Conservation (phyloP, 768 basidiomycete species). For the Rickenella mellea region DNA sequence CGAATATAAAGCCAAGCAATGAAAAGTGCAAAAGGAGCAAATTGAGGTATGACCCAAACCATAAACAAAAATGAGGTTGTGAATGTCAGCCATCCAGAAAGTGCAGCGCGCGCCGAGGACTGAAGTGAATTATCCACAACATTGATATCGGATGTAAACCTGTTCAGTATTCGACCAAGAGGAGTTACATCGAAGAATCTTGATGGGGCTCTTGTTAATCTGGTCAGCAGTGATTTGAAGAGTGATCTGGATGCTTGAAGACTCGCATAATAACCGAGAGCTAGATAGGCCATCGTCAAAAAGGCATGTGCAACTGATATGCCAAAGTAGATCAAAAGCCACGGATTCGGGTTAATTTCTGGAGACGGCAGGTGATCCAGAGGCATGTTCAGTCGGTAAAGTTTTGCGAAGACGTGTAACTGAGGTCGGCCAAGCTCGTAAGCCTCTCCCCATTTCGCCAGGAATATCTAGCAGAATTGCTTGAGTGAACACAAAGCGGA, state of each 20-base stretch:
- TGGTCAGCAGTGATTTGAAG: constrained; percentile 42
- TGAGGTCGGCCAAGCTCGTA: constrained; percentile 30
- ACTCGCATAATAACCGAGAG: constrained; percentile 59
- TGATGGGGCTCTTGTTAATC: constrained; percentile 52
- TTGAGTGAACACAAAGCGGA: background rate
- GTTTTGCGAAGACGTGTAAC: constrained; percentile 7
- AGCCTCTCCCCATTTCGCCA: constrained; percentile 63
- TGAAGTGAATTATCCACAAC: constrained; percentile 61
- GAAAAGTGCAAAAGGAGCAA: constrained; percentile 55
- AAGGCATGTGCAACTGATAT: constrained; percentile 53
- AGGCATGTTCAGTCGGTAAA: background rate
- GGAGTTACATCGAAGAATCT: constrained; percentile 71
- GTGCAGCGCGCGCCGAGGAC: constrained; percentile 41
- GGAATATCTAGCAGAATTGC: constrained; percentile 37
- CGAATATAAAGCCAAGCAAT: constrained; percentile 65
- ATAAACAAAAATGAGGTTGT: constrained; percentile 56
- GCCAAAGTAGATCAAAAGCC: constrained; percentile 54
- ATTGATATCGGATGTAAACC: constrained; percentile 71
- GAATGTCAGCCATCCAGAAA: constrained; percentile 52
- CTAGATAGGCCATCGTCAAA: constrained; percentile 43
- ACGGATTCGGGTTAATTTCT: constrained; percentile 49
- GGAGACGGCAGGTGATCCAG: constrained; percentile 40
- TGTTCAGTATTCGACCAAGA: constrained; percentile 69
- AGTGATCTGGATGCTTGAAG: constrained; percentile 55
- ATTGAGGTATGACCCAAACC: constrained; percentile 49